phyloP scores from a whole-genome alignment of 2,329 filamentous ascomycete species.

The Paradendryphiella salina region DNA sequence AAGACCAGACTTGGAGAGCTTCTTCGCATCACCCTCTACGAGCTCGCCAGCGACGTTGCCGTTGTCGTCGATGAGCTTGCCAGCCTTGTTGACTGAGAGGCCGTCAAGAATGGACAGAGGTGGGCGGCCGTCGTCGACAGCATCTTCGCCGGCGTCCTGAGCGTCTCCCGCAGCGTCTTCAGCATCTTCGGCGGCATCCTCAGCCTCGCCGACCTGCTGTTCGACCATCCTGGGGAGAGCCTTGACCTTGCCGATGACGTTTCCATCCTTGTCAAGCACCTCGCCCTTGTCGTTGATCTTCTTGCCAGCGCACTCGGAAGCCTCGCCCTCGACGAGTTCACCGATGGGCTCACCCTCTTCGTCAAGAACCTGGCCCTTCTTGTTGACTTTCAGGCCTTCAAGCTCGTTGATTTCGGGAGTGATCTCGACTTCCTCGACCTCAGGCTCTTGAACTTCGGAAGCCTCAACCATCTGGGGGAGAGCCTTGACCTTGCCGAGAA shows the following conservation, averaged over 20 bases:
- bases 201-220: constrained; percentile 39
- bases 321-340: constrained; percentile 60
- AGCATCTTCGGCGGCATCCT: constrained; percentile 37
- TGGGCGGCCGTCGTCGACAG: constrained; percentile 47
- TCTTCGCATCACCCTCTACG: constrained; percentile 56
- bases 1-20: constrained; percentile 55
- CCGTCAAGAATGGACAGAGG: constrained; percentile 56
- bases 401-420: constrained; percentile 53
- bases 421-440: constrained; percentile 47
- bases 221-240: constrained; percentile 53
- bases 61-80: constrained; percentile 54
- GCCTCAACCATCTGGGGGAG: constrained; percentile 50
- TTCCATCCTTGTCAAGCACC: constrained; percentile 65
- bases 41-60: constrained; percentile 56
- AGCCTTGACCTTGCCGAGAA: constrained; percentile 63
- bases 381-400: constrained; percentile 61
- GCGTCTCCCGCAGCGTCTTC: constrained; percentile 42
- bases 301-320: constrained; percentile 65
- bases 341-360: constrained; percentile 59
- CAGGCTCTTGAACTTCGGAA: constrained; percentile 31
- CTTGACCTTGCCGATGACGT: constrained; percentile 64
- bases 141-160: constrained; percentile 39
- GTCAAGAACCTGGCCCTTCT: constrained; percentile 59
- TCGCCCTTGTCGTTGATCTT: constrained; percentile 68
- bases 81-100: constrained; percentile 55